Conservation (phyloP, 192 early-diverging fungal species). For the Phycomyces blakesleeanus region DNA sequence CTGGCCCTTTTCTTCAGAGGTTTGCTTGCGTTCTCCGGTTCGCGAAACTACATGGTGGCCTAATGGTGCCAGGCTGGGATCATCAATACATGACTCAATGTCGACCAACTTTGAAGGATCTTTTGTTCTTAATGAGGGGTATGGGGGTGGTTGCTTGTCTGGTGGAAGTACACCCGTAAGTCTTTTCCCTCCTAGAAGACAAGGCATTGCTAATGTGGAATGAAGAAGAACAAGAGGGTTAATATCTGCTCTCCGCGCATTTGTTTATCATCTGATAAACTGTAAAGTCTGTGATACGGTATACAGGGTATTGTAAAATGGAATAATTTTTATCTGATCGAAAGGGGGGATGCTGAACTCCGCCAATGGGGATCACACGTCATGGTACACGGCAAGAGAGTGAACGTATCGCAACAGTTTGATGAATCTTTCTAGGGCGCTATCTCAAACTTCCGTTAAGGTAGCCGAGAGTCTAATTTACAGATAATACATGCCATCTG, state of each 20-base stretch:
- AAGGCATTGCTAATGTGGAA: constrained; percentile 1
- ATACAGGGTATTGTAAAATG: constrained; percentile 2
- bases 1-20: constrained; percentile 1
- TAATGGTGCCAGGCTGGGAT: constrained; percentile 49
- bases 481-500: too few relatives aligned
- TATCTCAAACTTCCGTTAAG: too few relatives aligned
- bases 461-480: too few relatives aligned
- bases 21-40: neutral
- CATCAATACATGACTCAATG: constrained; percentile 56
- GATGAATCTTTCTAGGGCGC: too few relatives aligned
- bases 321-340: constrained; percentile 1
- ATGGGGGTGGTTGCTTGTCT: constrained; percentile 5
- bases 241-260: neutral
- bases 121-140: neutral
- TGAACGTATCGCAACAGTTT: too few relatives aligned
- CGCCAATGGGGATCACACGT: too few relatives aligned
- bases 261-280: constrained; percentile 2
- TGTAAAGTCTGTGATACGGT: neutral
- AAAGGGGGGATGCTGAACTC: too few relatives aligned
- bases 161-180: constrained; percentile 15
- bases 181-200: constrained; percentile 12
- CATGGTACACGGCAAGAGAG: too few relatives aligned
- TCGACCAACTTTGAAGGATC: constrained; percentile 23
- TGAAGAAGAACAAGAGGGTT: neutral
- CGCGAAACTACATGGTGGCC: constrained; percentile 39